Evolutionary conservation across 2,329 filamentous ascomycete genomes (phyloP), one percentile per base, ranked within the genome.

Genomic region (Lizonia empirigonia): DNA sequence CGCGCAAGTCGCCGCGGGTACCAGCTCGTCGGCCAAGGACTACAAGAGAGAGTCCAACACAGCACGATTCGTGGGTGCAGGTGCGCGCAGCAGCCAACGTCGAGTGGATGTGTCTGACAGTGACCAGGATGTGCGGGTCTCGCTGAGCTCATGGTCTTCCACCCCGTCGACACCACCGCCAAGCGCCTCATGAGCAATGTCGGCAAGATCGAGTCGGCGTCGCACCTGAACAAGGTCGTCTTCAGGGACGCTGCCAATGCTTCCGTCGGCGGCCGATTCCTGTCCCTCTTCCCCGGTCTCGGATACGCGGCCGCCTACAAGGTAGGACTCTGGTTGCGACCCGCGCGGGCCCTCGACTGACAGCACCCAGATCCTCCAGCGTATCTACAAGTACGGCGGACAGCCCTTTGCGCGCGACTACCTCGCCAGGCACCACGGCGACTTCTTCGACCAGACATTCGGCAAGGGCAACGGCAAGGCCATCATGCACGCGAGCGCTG

Each of bases 161-260:
- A 73, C 54, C 56, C 63, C 65, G 90, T 99, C 74, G 94, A 99
- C 78, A 99, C 94, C 41, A 97, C 95, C 69, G 93, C 94, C 59
- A 99, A 99, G 83, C 90, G 94, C 64, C 85, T 99, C 77, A 99
- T 99, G 94, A 97, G 91, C 85, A 97, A 99, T 78, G 88, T 96
- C 75, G 85, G 85, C 71, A 90, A 81, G 81, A 83, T 90, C 64
- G 71, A 77, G 48, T 82, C 78, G 44, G 65, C 77, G 22, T 71
- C 82, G 48, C 85, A 90, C 72, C 80, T 99, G 68, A 97, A 96
- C 78, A 78, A 85, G 61, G 91, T 99, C 76, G 89, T 99, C 72
- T 99, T 99, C 85, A 94, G 86, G 76, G 89, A 96, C 67, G 89
- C 87, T 76, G 91, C 93, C 61, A 69, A 76, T 53, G 92, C 90